A percentile compares a stretch with the other conserved stretches of the same genome.
Evolutionary conservation across 2,329 filamentous ascomycete genomes (phyloP).

Genomic region (Xenoacremonium recifei): DNA sequence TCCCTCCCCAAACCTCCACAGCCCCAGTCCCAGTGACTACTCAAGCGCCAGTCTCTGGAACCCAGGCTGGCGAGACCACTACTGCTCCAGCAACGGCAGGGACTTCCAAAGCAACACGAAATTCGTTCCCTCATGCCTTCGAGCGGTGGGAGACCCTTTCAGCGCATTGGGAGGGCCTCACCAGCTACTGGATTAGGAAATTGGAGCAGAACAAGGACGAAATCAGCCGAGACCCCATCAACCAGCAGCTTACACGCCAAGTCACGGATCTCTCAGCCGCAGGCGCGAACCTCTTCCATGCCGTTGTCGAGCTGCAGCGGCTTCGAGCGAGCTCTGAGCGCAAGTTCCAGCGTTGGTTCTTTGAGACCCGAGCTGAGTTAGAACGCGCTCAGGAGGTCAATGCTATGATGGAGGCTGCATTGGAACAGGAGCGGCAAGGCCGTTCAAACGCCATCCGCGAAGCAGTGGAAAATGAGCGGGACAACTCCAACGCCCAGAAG

Average conservation of each 20-base stretch:
- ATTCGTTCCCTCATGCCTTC: constrained; percentile 92
- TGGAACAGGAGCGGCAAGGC: constrained; percentile 72
- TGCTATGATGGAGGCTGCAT: constrained; percentile 70
- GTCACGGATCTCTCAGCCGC: constrained; percentile 97
- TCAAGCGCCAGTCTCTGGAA: constrained; percentile 15
- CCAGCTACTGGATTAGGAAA: constrained; percentile 93
- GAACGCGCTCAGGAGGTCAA: constrained; percentile 82
- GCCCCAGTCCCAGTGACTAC: constrained; percentile 13
- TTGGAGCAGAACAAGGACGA: constrained; percentile 89
- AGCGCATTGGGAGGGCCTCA: constrained; percentile 96
- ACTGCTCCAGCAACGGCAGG: constrained; percentile 16
- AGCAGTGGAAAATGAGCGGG: constrained; percentile 64
- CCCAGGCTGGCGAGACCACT: constrained; percentile 16
- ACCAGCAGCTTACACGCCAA: constrained; percentile 85
- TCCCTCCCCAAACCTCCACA: constrained; percentile 20
- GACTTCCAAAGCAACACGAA: constrained; percentile 52
- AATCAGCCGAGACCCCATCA: constrained; percentile 76
- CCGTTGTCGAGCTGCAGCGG: constrained; percentile 92
- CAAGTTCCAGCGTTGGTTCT: constrained; percentile 99
- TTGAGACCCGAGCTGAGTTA: constrained; percentile 85
- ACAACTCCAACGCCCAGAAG: constrained; percentile 74
- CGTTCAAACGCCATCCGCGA: constrained; percentile 66
- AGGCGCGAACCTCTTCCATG: constrained; percentile 95
- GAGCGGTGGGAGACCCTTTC: constrained; percentile 97
- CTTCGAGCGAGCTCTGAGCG: constrained; percentile 92